Percentiles rank a stretch among this genome's conserved stretches.
These are phyloP conservation scores for Daldinia decipiens DNA, from an alignment of 495 filamentous ascomycete species.

Conservation along the genomic window DNA sequence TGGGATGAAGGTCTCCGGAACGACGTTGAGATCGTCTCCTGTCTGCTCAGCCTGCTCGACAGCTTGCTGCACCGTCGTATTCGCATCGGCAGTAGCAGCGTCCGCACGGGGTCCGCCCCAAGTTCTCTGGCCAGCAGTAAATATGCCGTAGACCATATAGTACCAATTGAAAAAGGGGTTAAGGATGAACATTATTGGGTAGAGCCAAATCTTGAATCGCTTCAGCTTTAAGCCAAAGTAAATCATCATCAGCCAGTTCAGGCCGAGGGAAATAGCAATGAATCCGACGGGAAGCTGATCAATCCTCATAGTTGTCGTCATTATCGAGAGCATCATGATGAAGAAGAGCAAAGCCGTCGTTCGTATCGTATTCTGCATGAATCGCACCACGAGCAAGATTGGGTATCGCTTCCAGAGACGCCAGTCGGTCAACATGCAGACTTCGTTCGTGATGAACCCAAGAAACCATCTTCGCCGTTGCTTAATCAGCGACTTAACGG, in stretches of 20 bases:
- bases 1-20: constrained; percentile 88
- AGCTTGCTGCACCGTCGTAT: constrained; percentile 83
- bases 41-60: constrained; percentile 80
- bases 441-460: constrained; percentile 98
- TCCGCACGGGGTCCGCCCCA: constrained; percentile 97
- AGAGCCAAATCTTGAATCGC: constrained; percentile 92
- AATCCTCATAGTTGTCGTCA: constrained; percentile 83
- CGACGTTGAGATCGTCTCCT: constrained; percentile 92
- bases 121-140: constrained; percentile 93
- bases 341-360: constrained; percentile 96
- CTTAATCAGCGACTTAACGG: constrained; percentile 86
- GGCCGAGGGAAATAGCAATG: constrained; percentile 91
- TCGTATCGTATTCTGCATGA: constrained; percentile 96
- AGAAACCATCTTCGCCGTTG: constrained; percentile 97
- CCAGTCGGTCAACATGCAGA: constrained; percentile 96
- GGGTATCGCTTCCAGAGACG: constrained; percentile 93
- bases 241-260: constrained; percentile 96
- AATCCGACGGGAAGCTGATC: constrained; percentile 89
- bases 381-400: constrained; percentile 84
- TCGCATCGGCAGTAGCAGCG: constrained; percentile 80
- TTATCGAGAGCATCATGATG: constrained; percentile 88
- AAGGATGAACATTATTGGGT: constrained; percentile 93
- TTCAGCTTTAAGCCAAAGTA: constrained; percentile 91
- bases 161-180: constrained; percentile 99
- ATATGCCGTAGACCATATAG: constrained; percentile 90